phyloP scores from a whole-genome alignment of 2,329 filamentous ascomycete species.

The Venturia aucupariae region DNA sequence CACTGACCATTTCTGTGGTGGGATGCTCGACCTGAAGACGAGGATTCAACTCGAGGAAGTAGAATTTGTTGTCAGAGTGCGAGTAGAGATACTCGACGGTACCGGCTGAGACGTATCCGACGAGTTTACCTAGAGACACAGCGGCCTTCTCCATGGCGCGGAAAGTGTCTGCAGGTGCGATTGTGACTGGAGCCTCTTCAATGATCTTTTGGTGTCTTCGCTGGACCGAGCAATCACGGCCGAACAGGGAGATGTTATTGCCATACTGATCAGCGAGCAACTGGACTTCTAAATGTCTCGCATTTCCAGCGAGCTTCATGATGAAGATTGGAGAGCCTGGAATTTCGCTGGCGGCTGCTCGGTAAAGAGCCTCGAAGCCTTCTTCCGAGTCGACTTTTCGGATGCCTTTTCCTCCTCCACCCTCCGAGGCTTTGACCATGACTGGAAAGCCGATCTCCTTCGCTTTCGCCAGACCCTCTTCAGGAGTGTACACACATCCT shows the following conservation, averaged over 20 bases:
- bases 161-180: constrained; percentile 83
- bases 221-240: constrained; percentile 97
- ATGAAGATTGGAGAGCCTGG: constrained; percentile 99
- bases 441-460: constrained; percentile 92
- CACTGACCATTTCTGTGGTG: constrained; percentile 97
- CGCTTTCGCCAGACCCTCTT: constrained; percentile 82
- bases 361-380: constrained; percentile 79
- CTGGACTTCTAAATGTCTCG: constrained; percentile 94
- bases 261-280: constrained; percentile 97
- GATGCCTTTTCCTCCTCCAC: constrained; percentile 98
- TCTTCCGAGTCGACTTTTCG: constrained; percentile 84
- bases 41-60: constrained; percentile 97
- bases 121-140: constrained; percentile 83
- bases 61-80: constrained; percentile 95
- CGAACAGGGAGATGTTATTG: constrained; percentile 98
- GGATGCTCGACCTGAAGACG: constrained; percentile 99
- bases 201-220: constrained; percentile 99
- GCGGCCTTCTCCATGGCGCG: constrained; percentile 94
- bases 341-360: constrained; percentile 93
- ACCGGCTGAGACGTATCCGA: constrained; percentile 97
- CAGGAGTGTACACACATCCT: constrained; percentile 80
- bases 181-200: constrained; percentile 95
- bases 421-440: constrained; percentile 99
- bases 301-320: constrained; percentile 98
- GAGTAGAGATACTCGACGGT: constrained; percentile 99